Conservation (phyloP, 148 eudicot genomes). For the Salicornia ramosissima region DNA sequence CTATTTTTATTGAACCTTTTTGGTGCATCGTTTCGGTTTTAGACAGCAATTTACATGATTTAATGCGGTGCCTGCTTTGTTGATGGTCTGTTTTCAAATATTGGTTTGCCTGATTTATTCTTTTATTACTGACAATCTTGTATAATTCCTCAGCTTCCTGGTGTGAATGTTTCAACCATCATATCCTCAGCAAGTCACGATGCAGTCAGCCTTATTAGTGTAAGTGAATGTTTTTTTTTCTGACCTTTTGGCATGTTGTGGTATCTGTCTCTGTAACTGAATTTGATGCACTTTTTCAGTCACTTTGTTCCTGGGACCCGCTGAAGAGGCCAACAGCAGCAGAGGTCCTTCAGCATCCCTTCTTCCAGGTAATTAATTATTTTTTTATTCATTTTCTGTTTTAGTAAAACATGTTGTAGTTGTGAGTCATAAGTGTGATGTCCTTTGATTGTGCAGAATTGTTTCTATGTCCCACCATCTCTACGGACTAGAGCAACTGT, state of each 20-base stretch:
- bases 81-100: no score
- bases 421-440: not conserved
- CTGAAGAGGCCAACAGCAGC: slow-evolving; percentile 80
- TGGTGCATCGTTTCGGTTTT: no score
- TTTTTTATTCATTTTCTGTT: not conserved
- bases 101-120: not conserved
- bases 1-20: no score
- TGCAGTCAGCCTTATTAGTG: slow-evolving; percentile 64
- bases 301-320: slow-evolving; percentile 80
- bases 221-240: slow-evolving; percentile 18
- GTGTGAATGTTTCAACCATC: slow-evolving; percentile 58
- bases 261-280: not conserved
- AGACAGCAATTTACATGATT: no score
- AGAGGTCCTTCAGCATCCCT: slow-evolving; percentile 87
- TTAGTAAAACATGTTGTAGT: not conserved
- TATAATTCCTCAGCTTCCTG: slow-evolving; percentile 44
- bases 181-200: slow-evolving; percentile 74
- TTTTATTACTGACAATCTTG: slow-evolving; percentile 3
- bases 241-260: not conserved
- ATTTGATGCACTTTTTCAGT: slow-evolving; percentile 26
- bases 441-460: slow-evolving; percentile 42
- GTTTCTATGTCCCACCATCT: slow-evolving; percentile 47
- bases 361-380: slow-evolving; percentile 58
- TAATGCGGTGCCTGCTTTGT: no score
- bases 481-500: slow-evolving; percentile 36